Conservation (phyloP, 495 filamentous ascomycete genomes). For the Tetracladium setigerum region DNA sequence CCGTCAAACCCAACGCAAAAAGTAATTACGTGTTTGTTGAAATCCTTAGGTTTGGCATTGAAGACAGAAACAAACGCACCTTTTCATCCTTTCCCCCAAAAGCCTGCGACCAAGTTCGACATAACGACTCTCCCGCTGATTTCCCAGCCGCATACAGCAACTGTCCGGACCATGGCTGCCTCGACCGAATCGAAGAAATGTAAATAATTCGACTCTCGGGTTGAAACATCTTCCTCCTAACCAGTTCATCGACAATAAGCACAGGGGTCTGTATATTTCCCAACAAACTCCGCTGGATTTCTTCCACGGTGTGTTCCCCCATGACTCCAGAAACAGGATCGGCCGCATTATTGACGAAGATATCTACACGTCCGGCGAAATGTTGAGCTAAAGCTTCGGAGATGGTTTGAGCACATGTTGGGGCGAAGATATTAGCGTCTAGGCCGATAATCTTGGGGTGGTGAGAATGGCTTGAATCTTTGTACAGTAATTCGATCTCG, state of each 20-base stretch:
- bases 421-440: constrained; percentile 6
- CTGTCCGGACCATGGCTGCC: constrained; percentile 10
- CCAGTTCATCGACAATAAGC: constrained; percentile 10
- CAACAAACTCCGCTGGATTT: constrained; percentile 7
- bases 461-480: not conserved
- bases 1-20: no score
- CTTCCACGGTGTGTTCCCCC: constrained; percentile 4
- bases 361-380: constrained; percentile 5
- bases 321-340: constrained; percentile 1
- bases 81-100: constrained; percentile 9
- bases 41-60: no score
- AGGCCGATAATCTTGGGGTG: constrained; percentile 3
- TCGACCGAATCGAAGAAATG: constrained; percentile 7
- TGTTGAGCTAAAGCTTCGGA: not conserved
- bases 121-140: constrained; percentile 8
- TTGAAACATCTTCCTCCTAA: constrained; percentile 10
- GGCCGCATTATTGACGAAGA: constrained; percentile 10
- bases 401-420: constrained; percentile 7
- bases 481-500: not conserved
- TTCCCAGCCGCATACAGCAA: constrained; percentile 14
- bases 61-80: not conserved
- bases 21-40: no score
- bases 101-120: constrained; percentile 9
- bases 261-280: constrained; percentile 13
- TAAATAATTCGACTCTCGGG: constrained; percentile 9